Evolutionary conservation across 1,284 basidiomycete species (phyloP), one percentile per base, ranked within the genome.

Genomic region (Heterobasidion parviporum): DNA sequence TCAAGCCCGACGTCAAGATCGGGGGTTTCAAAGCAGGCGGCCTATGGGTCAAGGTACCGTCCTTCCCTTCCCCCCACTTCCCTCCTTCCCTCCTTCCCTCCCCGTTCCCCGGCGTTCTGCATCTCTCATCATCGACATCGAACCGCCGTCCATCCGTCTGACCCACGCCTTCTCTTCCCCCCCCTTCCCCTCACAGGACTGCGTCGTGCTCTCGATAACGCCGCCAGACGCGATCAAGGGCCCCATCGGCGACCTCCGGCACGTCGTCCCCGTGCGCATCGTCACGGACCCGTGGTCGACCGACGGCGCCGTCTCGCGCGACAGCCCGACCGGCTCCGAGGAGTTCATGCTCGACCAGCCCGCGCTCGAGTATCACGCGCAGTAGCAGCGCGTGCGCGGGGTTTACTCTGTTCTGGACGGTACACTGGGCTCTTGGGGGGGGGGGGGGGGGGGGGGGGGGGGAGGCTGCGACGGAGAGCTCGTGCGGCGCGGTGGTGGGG

Each of bases 1-100:
- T 87, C 32, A 71, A 74, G 49, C 67, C 72, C 7, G 65, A 71
- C 12, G 69, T 83, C 52, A 79, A 74, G 54, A 69, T 83, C 12
- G 72, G 76, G 15, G 83, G 81, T 0, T 89, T 89, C 68, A 81
- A 70, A 63, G 82, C 83, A 2, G 78, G 79, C 34, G 86, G 85
- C 5, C 70, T 89, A 36, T 76, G 71, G n/a, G 77, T 87, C 47
- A 80, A 80, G 74, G 85, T 86, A 61, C 44, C 35, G 7, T 34
- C 38, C 18, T n/a, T n/a, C 54, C 15, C 3, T 32, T 8, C 18
- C 35, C 3, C 36, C 16, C n/a, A 4, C 10, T n/a, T 12, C 10
- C 38, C 4, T 10, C 38, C 32, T 56, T 46, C 16, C 36, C 4
- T n/a, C 38, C n/a, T n/a, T 41, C 12, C 10, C 9, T 16, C 18